A percentile compares a stretch with the other conserved stretches of the same genome.
Conservation (phyloP, 2,329 filamentous ascomycete genomes). For the Metarhizium anisopliae region DNA sequence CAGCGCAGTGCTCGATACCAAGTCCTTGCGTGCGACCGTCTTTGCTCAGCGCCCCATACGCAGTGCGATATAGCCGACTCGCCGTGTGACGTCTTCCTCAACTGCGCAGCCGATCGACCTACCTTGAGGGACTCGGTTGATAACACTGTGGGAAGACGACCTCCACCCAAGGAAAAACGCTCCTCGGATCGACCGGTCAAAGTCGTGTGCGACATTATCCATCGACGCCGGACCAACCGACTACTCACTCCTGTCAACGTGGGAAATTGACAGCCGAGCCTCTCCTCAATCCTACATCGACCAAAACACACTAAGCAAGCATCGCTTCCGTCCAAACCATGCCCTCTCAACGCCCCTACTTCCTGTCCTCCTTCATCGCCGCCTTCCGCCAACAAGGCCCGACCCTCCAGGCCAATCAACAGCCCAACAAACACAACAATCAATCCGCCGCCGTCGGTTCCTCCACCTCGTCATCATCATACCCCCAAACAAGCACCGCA, state of each 20-base stretch:
- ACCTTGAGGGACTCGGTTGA: background rate
- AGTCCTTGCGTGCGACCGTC: background rate
- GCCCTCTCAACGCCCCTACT: conserved; percentile 46
- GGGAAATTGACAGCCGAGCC: background rate
- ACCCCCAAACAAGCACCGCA: conserved; percentile 13
- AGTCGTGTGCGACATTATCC: background rate
- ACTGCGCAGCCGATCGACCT: background rate
- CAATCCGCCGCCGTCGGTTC: conserved; percentile 19
- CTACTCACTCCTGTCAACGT: background rate
- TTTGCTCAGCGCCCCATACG: background rate
- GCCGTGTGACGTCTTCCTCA: background rate
- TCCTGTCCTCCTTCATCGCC: conserved; percentile 47
- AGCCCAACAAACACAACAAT: conserved; percentile 25
- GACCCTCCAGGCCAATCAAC: conserved; percentile 23
- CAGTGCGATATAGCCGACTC: background rate
- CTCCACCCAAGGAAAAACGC: background rate
- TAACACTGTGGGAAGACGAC: background rate
- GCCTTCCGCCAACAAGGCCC: conserved; percentile 42
- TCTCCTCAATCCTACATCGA: background rate
- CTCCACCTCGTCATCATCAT: conserved; percentile 15
- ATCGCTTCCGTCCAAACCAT: conserved; percentile 18
- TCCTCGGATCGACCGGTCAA: background rate
- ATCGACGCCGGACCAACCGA: background rate
- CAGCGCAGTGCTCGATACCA: background rate
- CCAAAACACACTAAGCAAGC: too few relatives aligned